Conservation (phyloP, 148 eudicot species). For the Amaranthus cruentus region DNA sequence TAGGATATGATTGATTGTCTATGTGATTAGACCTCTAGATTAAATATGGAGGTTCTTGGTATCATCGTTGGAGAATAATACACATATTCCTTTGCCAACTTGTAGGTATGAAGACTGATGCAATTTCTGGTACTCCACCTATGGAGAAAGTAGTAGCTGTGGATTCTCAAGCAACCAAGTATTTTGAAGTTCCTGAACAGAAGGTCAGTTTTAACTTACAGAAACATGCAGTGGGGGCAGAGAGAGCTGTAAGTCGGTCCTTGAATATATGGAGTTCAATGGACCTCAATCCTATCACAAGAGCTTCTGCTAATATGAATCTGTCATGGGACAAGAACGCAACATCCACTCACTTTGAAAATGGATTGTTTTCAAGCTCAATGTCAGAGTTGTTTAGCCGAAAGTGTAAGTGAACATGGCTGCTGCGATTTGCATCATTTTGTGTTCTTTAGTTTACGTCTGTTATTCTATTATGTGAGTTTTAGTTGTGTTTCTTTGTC, state of each 20-base stretch:
- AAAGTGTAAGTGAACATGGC: constrained; percentile 45
- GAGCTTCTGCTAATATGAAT: constrained; percentile 30
- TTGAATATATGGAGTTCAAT: constrained; percentile 35
- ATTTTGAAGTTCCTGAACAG: constrained; percentile 36
- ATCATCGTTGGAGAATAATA: constrained; percentile 7
- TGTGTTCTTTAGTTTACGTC: not conserved
- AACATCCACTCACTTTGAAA: constrained; percentile 48
- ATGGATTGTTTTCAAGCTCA: constrained; percentile 75
- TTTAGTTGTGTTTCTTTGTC: not conserved
- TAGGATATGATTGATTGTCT: not conserved
- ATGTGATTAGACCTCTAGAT: not conserved
- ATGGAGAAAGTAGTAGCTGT: constrained; percentile 35
- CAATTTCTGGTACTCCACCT: constrained; percentile 28
- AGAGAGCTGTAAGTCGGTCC: constrained; percentile 43
- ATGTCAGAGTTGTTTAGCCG: constrained; percentile 57
- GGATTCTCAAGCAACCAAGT: constrained; percentile 35
- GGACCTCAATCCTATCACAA: constrained; percentile 33
- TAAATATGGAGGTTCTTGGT: not conserved
- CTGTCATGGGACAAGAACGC: constrained; percentile 35
- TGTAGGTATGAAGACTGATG: constrained; percentile 39
- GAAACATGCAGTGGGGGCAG: constrained; percentile 48
- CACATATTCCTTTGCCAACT: not conserved
- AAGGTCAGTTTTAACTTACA: constrained; percentile 37
- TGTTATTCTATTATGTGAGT: not conserved
- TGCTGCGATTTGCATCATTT: not conserved